A percentile compares a stretch with the other conserved stretches of the same genome.
Evolutionary conservation across 2,329 filamentous ascomycete species (phyloP).

Genomic region (Fusarium bactridioides): DNA sequence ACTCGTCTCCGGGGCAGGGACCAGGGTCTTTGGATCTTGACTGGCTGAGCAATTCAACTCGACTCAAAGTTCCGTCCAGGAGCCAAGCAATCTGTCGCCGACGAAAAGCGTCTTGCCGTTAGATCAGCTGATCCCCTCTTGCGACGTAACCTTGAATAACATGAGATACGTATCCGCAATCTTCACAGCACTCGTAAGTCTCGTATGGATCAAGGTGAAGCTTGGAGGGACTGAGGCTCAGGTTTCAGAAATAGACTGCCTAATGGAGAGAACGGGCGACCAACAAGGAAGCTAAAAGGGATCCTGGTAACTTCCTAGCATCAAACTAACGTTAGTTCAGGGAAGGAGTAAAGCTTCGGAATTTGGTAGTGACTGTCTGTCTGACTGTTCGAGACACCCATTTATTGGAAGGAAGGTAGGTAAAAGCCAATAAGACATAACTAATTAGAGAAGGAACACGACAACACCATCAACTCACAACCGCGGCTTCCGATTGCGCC

Average conservation of each 20-base stretch:
- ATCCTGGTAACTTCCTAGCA: background rate
- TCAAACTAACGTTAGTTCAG: background rate
- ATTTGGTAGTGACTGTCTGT: background rate
- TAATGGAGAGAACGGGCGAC: background rate
- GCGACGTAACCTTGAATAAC: slow-evolving; percentile 1
- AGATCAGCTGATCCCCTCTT: slow-evolving; percentile 17
- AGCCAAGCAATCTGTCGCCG: slow-evolving; percentile 26
- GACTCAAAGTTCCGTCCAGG: slow-evolving; percentile 40
- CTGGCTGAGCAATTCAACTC: slow-evolving; percentile 35
- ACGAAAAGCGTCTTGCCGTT: slow-evolving; percentile 13
- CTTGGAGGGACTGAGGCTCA: background rate
- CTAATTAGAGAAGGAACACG: background rate
- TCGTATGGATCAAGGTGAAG: slow-evolving; percentile 1
- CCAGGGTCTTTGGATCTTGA: slow-evolving; percentile 11
- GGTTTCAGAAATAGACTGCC: slow-evolving; percentile 11
- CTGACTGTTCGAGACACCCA: background rate
- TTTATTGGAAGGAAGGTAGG: background rate
- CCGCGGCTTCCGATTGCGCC: background rate
- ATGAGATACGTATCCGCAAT: slow-evolving; percentile 1
- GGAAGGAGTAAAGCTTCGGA: background rate
- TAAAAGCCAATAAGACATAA: background rate
- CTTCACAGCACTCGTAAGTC: slow-evolving; percentile 3
- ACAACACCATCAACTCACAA: slow-evolving; percentile 5
- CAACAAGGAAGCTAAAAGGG: background rate
- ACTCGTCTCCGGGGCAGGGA: slow-evolving; percentile 23